Percentiles rank a stretch among this genome's conserved stretches.
Conservation (phyloP, 75 land plant genomes). For the Cryptomeria japonica region DNA sequence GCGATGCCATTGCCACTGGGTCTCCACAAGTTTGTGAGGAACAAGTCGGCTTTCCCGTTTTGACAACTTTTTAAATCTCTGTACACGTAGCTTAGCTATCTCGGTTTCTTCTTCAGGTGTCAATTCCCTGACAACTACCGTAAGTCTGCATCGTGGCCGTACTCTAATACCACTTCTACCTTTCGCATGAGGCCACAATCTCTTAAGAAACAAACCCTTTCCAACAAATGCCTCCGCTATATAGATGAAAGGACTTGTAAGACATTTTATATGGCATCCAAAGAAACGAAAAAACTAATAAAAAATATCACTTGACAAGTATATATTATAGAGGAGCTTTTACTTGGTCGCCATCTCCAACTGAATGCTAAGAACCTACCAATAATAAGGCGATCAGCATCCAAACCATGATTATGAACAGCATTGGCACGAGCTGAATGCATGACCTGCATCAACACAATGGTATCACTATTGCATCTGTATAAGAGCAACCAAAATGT, state of each 20-base stretch:
- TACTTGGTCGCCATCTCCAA: neutral
- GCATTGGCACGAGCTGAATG: constrained; percentile 97
- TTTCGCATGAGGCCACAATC: constrained; percentile 72
- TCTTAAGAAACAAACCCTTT: constrained; percentile 77
- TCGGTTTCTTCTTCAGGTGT: constrained; percentile 87
- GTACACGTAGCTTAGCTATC: constrained; percentile 71
- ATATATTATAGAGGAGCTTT: neutral
- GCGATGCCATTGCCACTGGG: constrained; percentile 64
- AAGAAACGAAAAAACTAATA: neutral
- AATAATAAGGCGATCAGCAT: constrained; percentile 84
- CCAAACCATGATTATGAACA: constrained; percentile 84
- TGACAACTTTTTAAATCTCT: constrained; percentile 57
- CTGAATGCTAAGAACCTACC: constrained; percentile 38
- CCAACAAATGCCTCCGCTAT: constrained; percentile 98
- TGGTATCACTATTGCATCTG: neutral
- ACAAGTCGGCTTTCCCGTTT: constrained; percentile 63
- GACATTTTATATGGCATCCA: neutral
- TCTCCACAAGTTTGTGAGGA: constrained; percentile 81
- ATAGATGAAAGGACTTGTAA: constrained; percentile 1
- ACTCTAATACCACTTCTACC: constrained; percentile 69
- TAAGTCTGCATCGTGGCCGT: constrained; percentile 80
- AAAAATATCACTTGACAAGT: neutral
- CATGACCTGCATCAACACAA: constrained; percentile 63
- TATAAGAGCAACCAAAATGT: neutral
- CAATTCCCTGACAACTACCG: constrained; percentile 84